phyloP scores from a whole-genome alignment of 2,329 filamentous ascomycete species.

The Alternaria brassicicola region DNA sequence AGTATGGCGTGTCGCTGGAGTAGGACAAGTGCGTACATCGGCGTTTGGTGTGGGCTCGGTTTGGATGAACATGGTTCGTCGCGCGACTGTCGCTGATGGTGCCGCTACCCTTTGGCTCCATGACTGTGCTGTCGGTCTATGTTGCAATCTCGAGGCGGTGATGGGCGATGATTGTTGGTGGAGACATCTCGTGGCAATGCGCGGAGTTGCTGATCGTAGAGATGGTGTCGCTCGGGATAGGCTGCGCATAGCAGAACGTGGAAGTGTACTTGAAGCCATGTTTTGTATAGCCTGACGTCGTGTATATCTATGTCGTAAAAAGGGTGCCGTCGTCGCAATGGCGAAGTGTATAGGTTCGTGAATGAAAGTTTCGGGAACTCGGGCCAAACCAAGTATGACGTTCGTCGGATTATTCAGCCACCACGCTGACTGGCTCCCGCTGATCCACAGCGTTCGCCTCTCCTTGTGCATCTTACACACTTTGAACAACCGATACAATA shows the following conservation, averaged over 20 bases:
- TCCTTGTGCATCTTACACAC: background rate
- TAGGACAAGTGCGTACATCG: conserved; percentile 63
- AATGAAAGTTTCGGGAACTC: conserved; percentile 19
- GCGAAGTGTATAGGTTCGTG: conserved; percentile 13
- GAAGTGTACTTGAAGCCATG: conserved; percentile 39
- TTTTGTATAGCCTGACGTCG: background rate
- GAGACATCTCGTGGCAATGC: conserved; percentile 44
- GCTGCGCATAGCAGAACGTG: conserved; percentile 38
- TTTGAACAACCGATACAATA: background rate
- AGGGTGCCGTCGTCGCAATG: conserved; percentile 16
- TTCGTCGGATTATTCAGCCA: conserved; percentile 19
- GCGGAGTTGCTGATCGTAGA: conserved; percentile 28
- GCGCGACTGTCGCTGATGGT: conserved; percentile 22
- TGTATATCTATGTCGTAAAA: background rate
- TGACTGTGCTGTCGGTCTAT: conserved; percentile 38
- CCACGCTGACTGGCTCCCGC: conserved; percentile 5
- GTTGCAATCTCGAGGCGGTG: conserved; percentile 38
- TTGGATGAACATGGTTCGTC: conserved; percentile 93
- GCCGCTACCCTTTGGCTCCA: conserved; percentile 26
- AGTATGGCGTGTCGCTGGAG: background rate
- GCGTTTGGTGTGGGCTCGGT: conserved; percentile 92
- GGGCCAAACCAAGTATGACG: conserved; percentile 29
- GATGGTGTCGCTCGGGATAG: conserved; percentile 34
- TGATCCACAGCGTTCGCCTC: background rate
- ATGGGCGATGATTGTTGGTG: conserved; percentile 44